phyloP scores from a whole-genome alignment of 768 basidiomycete genomes.

The Paxillus ammoniavirescens region DNA sequence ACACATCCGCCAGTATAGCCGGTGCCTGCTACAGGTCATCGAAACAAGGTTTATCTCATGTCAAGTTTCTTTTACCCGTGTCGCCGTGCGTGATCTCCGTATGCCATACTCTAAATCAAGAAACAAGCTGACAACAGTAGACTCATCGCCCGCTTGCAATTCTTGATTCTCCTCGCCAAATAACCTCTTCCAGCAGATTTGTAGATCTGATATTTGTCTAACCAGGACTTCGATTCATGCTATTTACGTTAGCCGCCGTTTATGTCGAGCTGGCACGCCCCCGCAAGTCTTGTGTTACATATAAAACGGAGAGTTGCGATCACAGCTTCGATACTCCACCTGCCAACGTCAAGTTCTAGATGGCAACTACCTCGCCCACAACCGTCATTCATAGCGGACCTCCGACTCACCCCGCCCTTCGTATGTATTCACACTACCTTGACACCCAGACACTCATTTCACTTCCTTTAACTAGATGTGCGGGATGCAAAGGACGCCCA shows the following conservation, averaged over 20 bases:
- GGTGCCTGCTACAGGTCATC: slow-evolving; percentile 24
- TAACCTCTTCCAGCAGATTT: slow-evolving; percentile 14
- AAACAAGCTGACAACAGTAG: slow-evolving; percentile 9
- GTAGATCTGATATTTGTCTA: slow-evolving; percentile 20
- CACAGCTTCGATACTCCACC: slow-evolving; percentile 4
- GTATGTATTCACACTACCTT: slow-evolving; percentile 17
- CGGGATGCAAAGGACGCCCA: slow-evolving; percentile 82
- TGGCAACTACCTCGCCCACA: slow-evolving; percentile 15
- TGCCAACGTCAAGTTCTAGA: background rate
- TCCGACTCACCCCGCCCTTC: slow-evolving; percentile 30
- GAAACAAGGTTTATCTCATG: slow-evolving; percentile 33
- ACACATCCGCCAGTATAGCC: slow-evolving; percentile 9
- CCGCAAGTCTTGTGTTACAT: slow-evolving; percentile 11
- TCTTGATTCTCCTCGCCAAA: slow-evolving; percentile 18
- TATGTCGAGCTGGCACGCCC: slow-evolving; percentile 17
- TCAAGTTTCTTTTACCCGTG: slow-evolving; percentile 27
- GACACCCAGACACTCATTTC: background rate
- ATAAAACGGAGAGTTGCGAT: slow-evolving; percentile 22
- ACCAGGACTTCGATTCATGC: slow-evolving; percentile 11
- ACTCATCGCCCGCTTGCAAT: slow-evolving; percentile 8
- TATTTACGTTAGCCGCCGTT: slow-evolving; percentile 16
- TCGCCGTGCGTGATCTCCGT: slow-evolving; percentile 21
- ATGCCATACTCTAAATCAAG: slow-evolving; percentile 20
- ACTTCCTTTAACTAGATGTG: slow-evolving; percentile 47
- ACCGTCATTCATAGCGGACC: slow-evolving; percentile 20